Percentiles rank a stretch among this genome's conserved stretches.
Evolutionary conservation across 2,329 filamentous ascomycete species (phyloP).

Genomic region (Trichoderma sp.): DNA sequence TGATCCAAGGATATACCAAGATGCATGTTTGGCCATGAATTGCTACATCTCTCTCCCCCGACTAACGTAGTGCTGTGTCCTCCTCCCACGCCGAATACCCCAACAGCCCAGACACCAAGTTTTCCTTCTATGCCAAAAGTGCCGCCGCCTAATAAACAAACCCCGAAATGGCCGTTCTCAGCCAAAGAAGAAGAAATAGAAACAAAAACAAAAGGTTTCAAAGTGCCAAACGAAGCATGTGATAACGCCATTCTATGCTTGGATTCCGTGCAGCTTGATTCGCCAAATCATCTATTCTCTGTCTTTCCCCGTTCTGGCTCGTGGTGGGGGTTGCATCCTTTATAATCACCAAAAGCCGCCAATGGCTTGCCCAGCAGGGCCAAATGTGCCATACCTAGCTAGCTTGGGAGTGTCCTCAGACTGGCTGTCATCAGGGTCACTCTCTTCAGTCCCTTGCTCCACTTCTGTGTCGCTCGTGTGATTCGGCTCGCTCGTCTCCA

Average conservation of each 20-base stretch:
- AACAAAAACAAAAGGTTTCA: background rate
- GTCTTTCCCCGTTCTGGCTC: background rate
- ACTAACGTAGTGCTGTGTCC: background rate
- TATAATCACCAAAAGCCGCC: slow-evolving; percentile 10
- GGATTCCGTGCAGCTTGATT: background rate
- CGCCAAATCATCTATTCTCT: background rate
- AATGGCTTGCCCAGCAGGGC: slow-evolving; percentile 6
- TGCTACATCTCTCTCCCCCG: background rate
- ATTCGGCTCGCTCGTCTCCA: slow-evolving; percentile 34
- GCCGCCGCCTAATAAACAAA: background rate
- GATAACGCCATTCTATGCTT: slow-evolving; percentile 17
- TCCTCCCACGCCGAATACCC: background rate
- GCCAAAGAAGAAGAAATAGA: background rate
- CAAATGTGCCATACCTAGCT: slow-evolving; percentile 1
- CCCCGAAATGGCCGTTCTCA: background rate
- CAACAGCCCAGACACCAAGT: background rate
- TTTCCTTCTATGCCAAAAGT: background rate
- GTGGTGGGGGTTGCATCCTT: background rate
- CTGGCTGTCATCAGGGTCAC: slow-evolving; percentile 29
- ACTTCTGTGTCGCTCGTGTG: slow-evolving; percentile 33
- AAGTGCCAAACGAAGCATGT: background rate
- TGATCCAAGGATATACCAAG: background rate
- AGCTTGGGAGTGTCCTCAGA: background rate
- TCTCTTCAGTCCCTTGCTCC: slow-evolving; percentile 34
- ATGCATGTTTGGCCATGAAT: background rate